These are phyloP conservation scores for Rickenella mellea DNA, from an alignment of 768 basidiomycete species.

Conservation along the genomic window DNA sequence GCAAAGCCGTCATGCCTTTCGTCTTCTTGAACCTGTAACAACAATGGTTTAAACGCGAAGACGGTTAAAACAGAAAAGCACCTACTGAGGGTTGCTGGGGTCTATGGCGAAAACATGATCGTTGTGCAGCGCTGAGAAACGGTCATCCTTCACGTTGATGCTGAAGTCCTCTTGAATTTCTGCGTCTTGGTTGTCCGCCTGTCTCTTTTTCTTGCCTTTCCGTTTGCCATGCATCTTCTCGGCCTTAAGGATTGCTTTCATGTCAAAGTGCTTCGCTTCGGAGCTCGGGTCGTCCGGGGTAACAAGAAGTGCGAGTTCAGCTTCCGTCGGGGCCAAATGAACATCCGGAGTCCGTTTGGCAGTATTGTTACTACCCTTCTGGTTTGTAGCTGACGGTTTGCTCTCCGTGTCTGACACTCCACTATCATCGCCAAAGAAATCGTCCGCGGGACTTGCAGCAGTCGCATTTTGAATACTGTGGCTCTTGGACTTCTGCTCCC, in stretches of 20 bases:
- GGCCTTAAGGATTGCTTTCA: conserved; percentile 79
- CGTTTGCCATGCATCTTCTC: conserved; percentile 52
- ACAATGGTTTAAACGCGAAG: conserved; percentile 4
- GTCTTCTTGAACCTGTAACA: conserved; percentile 82
- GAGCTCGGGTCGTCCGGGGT: conserved; percentile 44
- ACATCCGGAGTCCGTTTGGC: conserved; percentile 11
- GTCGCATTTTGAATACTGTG: conserved; percentile 13
- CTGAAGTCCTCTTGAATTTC: conserved; percentile 76
- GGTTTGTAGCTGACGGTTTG: conserved; percentile 11
- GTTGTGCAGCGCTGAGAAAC: conserved; percentile 83
- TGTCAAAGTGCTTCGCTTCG: conserved; percentile 59
- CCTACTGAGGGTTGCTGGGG: conserved; percentile 90
- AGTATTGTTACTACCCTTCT: conserved; percentile 14
- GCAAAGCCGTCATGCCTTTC: conserved; percentile 75
- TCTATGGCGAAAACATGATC: conserved; percentile 92
- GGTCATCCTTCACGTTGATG: conserved; percentile 77
- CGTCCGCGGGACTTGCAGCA: conserved; percentile 36
- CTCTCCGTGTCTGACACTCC: conserved; percentile 25
- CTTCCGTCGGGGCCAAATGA: conserved; percentile 36
- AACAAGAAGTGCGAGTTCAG: conserved; percentile 54
- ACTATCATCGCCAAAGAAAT: conserved; percentile 64
- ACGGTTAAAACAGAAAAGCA: conserved; percentile 7
- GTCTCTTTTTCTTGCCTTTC: conserved; percentile 28
- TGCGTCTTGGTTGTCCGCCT: conserved; percentile 34
- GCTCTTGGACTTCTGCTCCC: conserved; percentile 28